Conservation (phyloP, 805 yeast genomes). For the Lachancea lanzarotensis region DNA sequence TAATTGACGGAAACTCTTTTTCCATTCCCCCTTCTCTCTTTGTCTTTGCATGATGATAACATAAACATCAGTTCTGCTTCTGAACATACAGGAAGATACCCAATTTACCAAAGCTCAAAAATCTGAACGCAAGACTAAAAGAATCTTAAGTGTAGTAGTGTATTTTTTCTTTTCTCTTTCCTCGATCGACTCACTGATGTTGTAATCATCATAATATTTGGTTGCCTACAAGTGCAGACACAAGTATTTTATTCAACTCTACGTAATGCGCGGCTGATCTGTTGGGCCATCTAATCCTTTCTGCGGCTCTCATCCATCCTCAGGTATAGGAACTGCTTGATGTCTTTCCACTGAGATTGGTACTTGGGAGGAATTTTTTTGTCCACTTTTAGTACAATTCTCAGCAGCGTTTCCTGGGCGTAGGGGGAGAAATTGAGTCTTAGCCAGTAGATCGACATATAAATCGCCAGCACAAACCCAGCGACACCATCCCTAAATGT, state of each 20-base stretch:
- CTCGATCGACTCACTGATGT: neutral
- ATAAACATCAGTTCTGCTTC: constrained; percentile 91
- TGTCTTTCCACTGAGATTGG: constrained; percentile 34
- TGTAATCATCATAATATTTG: too few relatives aligned
- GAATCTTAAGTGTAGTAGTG: too few relatives aligned
- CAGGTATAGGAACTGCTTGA: constrained; percentile 37
- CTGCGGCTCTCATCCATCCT: constrained; percentile 35
- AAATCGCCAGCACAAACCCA: constrained; percentile 59
- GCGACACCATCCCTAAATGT: constrained; percentile 55
- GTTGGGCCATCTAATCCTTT: constrained; percentile 5
- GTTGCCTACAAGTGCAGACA: too few relatives aligned
- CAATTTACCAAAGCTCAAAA: constrained; percentile 53
- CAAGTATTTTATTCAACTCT: too few relatives aligned
- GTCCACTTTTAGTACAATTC: constrained; percentile 27
- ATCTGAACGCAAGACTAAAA: constrained; percentile 6
- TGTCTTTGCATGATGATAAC: constrained; percentile 29
- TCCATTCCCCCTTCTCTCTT: neutral
- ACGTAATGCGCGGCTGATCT: too few relatives aligned
- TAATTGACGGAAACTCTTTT: too few relatives aligned
- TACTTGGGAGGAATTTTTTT: constrained; percentile 31
- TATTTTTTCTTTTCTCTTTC: too few relatives aligned
- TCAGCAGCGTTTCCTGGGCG: constrained; percentile 33
- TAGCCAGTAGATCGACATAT: constrained; percentile 61
- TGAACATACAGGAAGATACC: constrained; percentile 79
- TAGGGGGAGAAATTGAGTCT: constrained; percentile 50